Conservation (phyloP, 1,139 yeast species). For the Meyerozyma smithsonii region DNA sequence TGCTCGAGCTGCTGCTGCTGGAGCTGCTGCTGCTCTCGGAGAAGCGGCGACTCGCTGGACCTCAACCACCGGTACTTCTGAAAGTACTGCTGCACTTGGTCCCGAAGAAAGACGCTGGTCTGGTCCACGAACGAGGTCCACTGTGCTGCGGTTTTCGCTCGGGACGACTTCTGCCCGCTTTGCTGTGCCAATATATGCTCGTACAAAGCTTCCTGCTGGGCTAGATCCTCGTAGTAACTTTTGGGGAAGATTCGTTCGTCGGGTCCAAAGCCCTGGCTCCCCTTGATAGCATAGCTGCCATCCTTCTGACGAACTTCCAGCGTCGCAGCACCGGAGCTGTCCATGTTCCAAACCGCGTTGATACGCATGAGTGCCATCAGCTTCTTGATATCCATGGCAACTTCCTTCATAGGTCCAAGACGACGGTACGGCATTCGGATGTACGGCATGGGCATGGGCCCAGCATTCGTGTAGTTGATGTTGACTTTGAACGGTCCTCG, state of each 20-base stretch:
- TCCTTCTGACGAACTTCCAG: conserved; percentile 16
- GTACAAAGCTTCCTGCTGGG: conserved; percentile 32
- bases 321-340: conserved; percentile 7
- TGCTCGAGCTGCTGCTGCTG: conserved; percentile 23
- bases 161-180: conserved; percentile 4
- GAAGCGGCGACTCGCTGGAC: conserved; percentile 12
- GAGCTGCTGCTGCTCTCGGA: conserved; percentile 13
- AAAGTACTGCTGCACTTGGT: conserved; percentile 12
- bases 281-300: conserved; percentile 25
- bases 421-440: conserved; percentile 24
- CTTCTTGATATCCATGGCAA: conserved; percentile 31
- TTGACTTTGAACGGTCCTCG: conserved; percentile 38
- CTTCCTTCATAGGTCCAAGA: conserved; percentile 16
- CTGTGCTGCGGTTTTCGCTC: conserved; percentile 1
- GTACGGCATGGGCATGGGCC: conserved; percentile 26
- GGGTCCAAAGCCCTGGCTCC: conserved; percentile 26
- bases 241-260: conserved; percentile 27
- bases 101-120: conserved; percentile 15
- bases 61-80: conserved; percentile 15
- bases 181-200: conserved; percentile 21
- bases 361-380: conserved; percentile 23
- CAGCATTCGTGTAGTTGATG: conserved; percentile 28
- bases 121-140: conserved; percentile 25
- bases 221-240: conserved; percentile 23
- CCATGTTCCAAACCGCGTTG: conserved; percentile 25